phyloP scores from a whole-genome alignment of 2,329 filamentous ascomycete species.

The Fusarium mexicanum region DNA sequence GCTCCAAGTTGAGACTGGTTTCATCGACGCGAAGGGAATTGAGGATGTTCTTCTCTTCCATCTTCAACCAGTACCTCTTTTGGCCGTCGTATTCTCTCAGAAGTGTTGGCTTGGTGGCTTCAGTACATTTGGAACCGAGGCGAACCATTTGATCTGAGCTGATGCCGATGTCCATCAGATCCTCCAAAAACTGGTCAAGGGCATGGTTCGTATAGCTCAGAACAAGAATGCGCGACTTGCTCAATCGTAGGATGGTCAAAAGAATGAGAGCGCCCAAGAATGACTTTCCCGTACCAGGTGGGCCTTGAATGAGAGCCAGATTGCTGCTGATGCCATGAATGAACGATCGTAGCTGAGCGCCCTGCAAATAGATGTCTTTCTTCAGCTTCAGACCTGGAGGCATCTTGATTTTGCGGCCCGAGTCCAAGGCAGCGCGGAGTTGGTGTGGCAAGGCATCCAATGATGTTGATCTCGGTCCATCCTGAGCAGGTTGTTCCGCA shows the following conservation, averaged over 20 bases:
- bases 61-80: constrained; percentile 46
- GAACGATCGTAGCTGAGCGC: constrained; percentile 66
- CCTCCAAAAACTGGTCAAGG: constrained; percentile 71
- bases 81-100: constrained; percentile 53
- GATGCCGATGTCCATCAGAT: constrained; percentile 70
- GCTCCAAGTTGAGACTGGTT: constrained; percentile 25
- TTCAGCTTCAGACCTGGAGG: constrained; percentile 26
- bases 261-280: constrained; percentile 74
- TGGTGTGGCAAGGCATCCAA: neutral
- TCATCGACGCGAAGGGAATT: constrained; percentile 46
- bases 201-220: constrained; percentile 76
- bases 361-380: constrained; percentile 38
- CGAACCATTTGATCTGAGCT: constrained; percentile 61
- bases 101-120: constrained; percentile 57
- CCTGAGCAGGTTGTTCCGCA: constrained; percentile 5
- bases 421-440: neutral
- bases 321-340: constrained; percentile 60
- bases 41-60: constrained; percentile 48
- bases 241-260: constrained; percentile 62
- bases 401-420: constrained; percentile 9
- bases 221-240: constrained; percentile 65
- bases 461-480: constrained; percentile 6
- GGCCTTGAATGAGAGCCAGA: constrained; percentile 75
- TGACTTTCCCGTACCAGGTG: constrained; percentile 81
- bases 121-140: constrained; percentile 68